Percentiles rank a stretch among this genome's conserved stretches.
These are phyloP conservation scores for Microdochium nivale DNA, from an alignment of 2,329 filamentous ascomycete species.

Conservation along the genomic window DNA sequence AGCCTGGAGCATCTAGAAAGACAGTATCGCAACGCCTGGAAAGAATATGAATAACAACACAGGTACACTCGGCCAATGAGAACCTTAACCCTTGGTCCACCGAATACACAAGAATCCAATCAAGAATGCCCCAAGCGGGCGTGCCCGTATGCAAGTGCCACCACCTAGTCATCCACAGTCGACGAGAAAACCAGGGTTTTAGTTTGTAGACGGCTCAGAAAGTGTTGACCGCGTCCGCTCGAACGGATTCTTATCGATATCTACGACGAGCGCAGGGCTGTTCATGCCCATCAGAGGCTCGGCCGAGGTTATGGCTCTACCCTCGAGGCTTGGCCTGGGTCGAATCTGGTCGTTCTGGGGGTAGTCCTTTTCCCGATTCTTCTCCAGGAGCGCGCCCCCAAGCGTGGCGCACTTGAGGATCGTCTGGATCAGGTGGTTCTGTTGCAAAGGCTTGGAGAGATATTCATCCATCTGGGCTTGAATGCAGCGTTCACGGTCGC, in stretches of 20 bases:
- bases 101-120: too few species aligned
- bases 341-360: constrained; percentile 25
- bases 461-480: constrained; percentile 99
- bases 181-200: background rate
- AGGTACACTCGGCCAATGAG: background rate
- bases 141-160: too few species aligned
- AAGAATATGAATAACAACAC: constrained; percentile 10
- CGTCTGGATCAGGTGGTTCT: constrained; percentile 95
- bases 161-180: too few species aligned
- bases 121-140: background rate
- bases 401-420: constrained; percentile 95
- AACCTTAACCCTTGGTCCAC: too few species aligned
- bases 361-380: constrained; percentile 56
- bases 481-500: constrained; percentile 95
- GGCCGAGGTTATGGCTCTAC: constrained; percentile 61
- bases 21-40: background rate
- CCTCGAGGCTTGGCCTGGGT: constrained; percentile 27
- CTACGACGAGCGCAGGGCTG: constrained; percentile 54
- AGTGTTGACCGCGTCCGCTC: constrained; percentile 40
- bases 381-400: constrained; percentile 72
- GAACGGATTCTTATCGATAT: constrained; percentile 50
- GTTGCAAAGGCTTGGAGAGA: constrained; percentile 89
- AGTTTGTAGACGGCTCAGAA: constrained; percentile 26
- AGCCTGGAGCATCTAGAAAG: background rate
- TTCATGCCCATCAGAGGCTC: constrained; percentile 50